Base-by-base conservation (phyloP, 1,284 basidiomycete species). In the Puccinia coronata region DNA sequence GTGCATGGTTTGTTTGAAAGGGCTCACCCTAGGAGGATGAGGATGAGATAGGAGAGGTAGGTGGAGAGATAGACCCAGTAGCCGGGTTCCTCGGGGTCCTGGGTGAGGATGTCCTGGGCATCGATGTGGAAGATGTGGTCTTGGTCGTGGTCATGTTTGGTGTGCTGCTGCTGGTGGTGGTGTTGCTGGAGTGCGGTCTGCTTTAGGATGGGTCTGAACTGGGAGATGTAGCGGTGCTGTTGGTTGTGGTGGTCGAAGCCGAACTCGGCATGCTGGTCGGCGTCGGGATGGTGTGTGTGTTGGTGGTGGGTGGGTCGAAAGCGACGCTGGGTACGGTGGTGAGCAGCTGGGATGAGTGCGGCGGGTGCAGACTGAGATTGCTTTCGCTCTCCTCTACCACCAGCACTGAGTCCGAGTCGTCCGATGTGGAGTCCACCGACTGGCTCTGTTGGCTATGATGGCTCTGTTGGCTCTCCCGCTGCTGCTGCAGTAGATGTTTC, bases 191-290 rank as follows among this genome's bases (percentile, higher is more conserved):
- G 43, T 34, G 57, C 43, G 36, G 86, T 84, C 82, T 84, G 82
- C n/a, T 83, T 80, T 14, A 65, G 51, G 28, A 59, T 39, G 41
- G 31, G 34, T 63, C 57, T 70, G 41, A 73, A 78, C 20, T 67
- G 63, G 36, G 57, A 70, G 41, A 78, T 61, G 28, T 63, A 69
- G 9, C 63, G 36, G 55, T 86, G 85, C 78, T 85, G 86, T 69
- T 82, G 83, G 0, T 84, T 85, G 82, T 87, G 84, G 57, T 82
- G 73, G 82, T 86, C 86, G 82, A 83, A 85, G 57, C 87, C 87
- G 74, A 86, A 87, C 82, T 87, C 87, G 31, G 86, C 85, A 79
- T 87, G 87, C n/a, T n/a, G n/a, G n/a, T n/a, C n/a, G n/a, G n/a
- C 36, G n/a, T 23, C 0, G 82, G 82, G 61, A 82, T 53, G 41